A percentile compares a stretch with the other conserved stretches of the same genome.
Evolutionary conservation across 73 alveolate species (phyloP).

Genomic region (Effrenium voratum): DNA sequence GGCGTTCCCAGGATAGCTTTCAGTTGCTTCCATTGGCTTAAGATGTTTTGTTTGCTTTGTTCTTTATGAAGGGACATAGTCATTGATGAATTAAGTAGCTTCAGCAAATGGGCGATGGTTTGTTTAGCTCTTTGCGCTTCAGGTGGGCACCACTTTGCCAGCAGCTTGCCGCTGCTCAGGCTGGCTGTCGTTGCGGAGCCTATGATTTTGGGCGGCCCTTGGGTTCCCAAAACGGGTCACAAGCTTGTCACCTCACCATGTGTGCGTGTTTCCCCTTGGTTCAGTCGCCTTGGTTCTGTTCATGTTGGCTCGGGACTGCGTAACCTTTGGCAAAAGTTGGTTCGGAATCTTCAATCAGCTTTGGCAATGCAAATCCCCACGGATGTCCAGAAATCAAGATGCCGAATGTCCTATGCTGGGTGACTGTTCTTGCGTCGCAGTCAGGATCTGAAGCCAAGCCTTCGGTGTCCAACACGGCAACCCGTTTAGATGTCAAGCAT

Average conservation of each 20-base stretch:
- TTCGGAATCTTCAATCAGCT: neutral
- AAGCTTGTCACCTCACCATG: neutral
- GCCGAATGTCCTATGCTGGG: no score
- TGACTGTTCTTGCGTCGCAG: no score
- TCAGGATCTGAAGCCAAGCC: no score
- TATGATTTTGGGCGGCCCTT: no score
- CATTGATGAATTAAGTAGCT: neutral
- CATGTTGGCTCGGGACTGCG: neutral
- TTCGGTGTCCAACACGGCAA: no score
- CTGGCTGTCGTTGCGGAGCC: no score
- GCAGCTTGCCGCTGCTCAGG: constrained; percentile 63
- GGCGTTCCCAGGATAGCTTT: neutral
- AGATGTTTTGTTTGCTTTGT: neutral
- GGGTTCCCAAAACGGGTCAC: neutral
- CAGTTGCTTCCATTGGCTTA: neutral
- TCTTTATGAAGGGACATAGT: neutral
- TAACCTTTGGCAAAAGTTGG: neutral
- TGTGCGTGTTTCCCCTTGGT: neutral
- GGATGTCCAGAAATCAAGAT: no score
- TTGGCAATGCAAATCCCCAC: neutral
- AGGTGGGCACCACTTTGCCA: constrained; percentile 67
- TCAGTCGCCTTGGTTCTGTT: neutral
- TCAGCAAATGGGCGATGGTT: neutral
- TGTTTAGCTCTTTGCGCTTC: neutral
- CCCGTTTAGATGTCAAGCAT: no score